Percentiles rank a stretch among this genome's conserved stretches.
Evolutionary conservation across 176 grass and related monocot species (phyloP).

Genomic region (Canna indica): DNA sequence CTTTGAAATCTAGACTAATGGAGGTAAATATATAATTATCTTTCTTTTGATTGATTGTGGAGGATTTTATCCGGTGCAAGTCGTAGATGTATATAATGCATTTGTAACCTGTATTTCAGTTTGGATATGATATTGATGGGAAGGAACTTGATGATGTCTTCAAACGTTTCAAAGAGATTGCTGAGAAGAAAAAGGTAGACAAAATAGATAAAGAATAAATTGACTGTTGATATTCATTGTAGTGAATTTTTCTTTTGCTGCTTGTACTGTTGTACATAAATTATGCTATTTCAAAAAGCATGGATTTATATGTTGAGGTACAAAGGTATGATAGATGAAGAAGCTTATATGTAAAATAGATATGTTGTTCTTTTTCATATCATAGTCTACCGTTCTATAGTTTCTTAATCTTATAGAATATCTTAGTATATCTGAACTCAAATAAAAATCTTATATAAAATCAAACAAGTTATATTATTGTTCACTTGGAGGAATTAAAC

Average conservation of each 20-base stretch:
- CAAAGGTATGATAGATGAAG: not conserved
- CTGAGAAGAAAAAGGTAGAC: conserved; percentile 96
- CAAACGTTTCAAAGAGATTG: conserved; percentile 96
- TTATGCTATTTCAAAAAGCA: not conserved
- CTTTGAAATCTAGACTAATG: conserved; percentile 68
- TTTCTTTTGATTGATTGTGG: too few species aligned
- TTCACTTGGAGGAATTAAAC: too few species aligned
- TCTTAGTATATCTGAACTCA: too few species aligned
- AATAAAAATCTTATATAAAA: too few species aligned
- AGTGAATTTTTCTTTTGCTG: not conserved
- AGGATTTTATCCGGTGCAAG: conserved; percentile 13
- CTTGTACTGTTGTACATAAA: too few species aligned
- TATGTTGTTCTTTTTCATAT: not conserved
- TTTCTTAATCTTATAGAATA: not conserved
- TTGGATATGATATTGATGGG: conserved; percentile 79
- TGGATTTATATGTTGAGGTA: not conserved
- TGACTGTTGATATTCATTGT: not conserved
- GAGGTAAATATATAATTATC: conserved; percentile 54
- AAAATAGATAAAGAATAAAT: not conserved
- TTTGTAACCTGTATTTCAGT: conserved; percentile 31
- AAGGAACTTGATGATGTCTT: conserved; percentile 94
- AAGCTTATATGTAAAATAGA: not conserved
- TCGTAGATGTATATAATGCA: conserved; percentile 3
- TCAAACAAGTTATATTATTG: too few species aligned
- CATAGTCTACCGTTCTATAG: not conserved